Evolutionary conservation across 2,329 filamentous ascomycete species (phyloP), one percentile per base, ranked within the genome.

Genomic region (Exophiala dermatitidis): DNA sequence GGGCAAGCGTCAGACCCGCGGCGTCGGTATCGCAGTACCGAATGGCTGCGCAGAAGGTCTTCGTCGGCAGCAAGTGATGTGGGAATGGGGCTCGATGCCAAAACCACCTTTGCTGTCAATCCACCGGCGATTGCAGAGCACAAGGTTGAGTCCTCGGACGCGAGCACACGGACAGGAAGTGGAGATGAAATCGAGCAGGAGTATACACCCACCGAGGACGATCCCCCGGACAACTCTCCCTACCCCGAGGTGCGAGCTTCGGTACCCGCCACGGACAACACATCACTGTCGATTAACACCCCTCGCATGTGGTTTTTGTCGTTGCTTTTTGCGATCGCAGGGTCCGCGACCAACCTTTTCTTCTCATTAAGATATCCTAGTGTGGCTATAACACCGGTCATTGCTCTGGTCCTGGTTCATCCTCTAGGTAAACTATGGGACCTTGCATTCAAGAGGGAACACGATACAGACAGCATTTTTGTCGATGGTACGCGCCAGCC

Each of bases 281-380:
- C 78, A 10, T 77, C 81, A 2, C 72, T 91, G n/a, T 91, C 87
- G 5, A 90, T 93, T 66, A 89, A 88, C 69, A 69, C 88, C 3
- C 88, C 88, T 36, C 86, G 88, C 50, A 93, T 93, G 88, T 93
- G 88, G 88, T 77, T 77, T 32, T 69, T 93, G 12, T 89, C 87
- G n/a, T 77, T 88, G 34, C 66, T 93, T 6, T 93, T 93, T 68
- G 84, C 88, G 5, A 77, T 93, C 36, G 78, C 90, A 37, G 88
- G 88, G 57, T 91, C 88, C 44, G 86, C 86, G 1, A 89, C 86
- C 34, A 93, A 93, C 68, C 73, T 94, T 38, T 93, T 94, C 73
- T 95, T 94, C 74, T 90, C 88, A 34, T 75, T 94, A 67, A 80
- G 89, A 79, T 94, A 93, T 76, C 89, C 89, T 30, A 93, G 88